Evolutionary conservation across 306 rosid genomes (phyloP).

Genomic region (Heteromeles arbutifolia): DNA sequence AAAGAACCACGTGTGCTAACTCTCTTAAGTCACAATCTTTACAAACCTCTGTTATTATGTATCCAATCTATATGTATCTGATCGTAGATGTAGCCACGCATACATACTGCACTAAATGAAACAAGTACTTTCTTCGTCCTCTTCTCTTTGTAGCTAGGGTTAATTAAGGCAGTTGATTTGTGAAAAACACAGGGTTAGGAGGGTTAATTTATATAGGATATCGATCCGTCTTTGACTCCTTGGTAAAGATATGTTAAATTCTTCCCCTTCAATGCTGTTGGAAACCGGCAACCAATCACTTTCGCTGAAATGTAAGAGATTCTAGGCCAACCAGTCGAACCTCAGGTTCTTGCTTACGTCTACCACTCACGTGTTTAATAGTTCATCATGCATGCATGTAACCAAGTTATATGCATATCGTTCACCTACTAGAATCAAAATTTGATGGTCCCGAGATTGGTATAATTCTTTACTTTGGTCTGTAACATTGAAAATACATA

Average conservation of each 20-base stretch:
- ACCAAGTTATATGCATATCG: too few species aligned
- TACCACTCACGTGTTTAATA: too few species aligned
- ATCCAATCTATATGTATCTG: too few species aligned
- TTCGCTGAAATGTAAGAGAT: background rate
- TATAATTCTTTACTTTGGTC: too few species aligned
- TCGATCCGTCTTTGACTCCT: background rate
- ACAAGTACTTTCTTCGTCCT: too few species aligned
- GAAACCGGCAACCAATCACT: background rate
- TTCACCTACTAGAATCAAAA: too few species aligned
- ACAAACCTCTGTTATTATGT: background rate
- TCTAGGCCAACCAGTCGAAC: background rate
- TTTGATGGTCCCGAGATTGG: too few species aligned
- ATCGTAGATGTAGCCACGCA: too few species aligned
- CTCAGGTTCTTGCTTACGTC: background rate
- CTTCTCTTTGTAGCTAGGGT: background rate
- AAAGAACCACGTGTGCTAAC: slow-evolving; percentile 39
- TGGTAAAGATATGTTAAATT: too few species aligned
- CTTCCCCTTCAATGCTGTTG: background rate
- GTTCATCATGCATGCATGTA: too few species aligned
- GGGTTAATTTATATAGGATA: background rate
- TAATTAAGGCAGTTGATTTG: background rate
- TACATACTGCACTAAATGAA: too few species aligned
- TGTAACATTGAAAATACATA: too few species aligned
- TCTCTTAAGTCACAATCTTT: slow-evolving; percentile 47
- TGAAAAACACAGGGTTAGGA: background rate